Conservation (phyloP, 768 basidiomycete genomes). For the Pleurotus citrinopileatus region DNA sequence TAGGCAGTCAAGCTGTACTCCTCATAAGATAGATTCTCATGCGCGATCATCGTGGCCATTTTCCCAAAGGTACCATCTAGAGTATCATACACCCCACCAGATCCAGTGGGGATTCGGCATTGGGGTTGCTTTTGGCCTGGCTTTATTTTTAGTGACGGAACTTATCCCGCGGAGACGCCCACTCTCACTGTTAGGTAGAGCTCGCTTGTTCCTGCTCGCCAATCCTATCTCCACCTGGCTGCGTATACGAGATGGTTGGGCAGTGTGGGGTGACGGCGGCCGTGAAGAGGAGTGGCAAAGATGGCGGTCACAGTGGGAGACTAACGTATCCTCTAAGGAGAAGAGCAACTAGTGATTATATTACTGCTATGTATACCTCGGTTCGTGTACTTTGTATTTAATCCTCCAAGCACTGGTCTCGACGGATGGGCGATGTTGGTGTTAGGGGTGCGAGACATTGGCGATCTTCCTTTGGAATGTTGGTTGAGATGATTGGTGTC, state of each 20-base stretch:
- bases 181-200: slow-evolving; percentile 46
- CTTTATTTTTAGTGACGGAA: slow-evolving; percentile 56
- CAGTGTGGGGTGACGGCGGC: slow-evolving; percentile 77
- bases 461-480: background rate
- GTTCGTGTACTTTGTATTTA: background rate
- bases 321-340: slow-evolving; percentile 1
- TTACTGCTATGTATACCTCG: background rate
- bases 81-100: slow-evolving; percentile 73
- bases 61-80: slow-evolving; percentile 55
- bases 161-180: slow-evolving; percentile 56
- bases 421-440: background rate
- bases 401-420: background rate
- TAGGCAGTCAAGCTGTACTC: slow-evolving; percentile 25
- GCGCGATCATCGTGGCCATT: no score
- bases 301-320: slow-evolving; percentile 64
- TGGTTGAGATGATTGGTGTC: background rate
- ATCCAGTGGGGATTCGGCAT: slow-evolving; percentile 74
- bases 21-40: no score
- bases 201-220: slow-evolving; percentile 45
- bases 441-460: background rate
- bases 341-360: slow-evolving; percentile 1
- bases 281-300: slow-evolving; percentile 64
- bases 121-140: slow-evolving; percentile 51
- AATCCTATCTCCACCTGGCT: slow-evolving; percentile 65
- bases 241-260: slow-evolving; percentile 79